phyloP scores from a whole-genome alignment of 2,329 filamentous ascomycete species.

The Alternaria ventricosa region DNA sequence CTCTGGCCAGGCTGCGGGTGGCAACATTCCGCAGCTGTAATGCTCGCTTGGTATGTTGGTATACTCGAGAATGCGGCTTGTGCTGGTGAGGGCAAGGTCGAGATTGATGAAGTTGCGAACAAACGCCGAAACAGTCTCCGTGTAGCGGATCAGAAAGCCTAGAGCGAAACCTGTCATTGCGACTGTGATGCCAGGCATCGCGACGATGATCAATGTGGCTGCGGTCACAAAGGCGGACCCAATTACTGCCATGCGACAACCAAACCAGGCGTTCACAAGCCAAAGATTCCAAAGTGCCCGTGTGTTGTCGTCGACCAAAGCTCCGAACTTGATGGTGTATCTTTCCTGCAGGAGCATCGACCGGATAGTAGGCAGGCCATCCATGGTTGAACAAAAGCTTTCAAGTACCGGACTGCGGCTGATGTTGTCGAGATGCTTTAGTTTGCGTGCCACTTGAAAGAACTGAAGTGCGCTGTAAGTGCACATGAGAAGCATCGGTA shows the following conservation, averaged over 20 bases:
- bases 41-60: background rate
- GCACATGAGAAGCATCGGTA: background rate
- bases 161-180: background rate
- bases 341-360: background rate
- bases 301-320: background rate
- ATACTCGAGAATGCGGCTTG: background rate
- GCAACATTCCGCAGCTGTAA: background rate
- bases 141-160: background rate
- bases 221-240: background rate
- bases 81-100: background rate
- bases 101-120: background rate
- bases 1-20: background rate
- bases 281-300: background rate
- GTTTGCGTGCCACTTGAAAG: background rate
- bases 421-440: background rate
- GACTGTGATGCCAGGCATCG: background rate
- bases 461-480: background rate
- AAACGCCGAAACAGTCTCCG: background rate
- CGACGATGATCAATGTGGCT: background rate
- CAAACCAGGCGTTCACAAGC: background rate
- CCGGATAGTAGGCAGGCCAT: background rate
- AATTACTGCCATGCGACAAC: background rate
- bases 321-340: background rate
- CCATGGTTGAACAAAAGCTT: background rate
- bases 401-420: background rate